These are phyloP conservation scores for Przewalskia tangutica DNA, from an alignment of 257 asterid species.

Conservation along the genomic window DNA sequence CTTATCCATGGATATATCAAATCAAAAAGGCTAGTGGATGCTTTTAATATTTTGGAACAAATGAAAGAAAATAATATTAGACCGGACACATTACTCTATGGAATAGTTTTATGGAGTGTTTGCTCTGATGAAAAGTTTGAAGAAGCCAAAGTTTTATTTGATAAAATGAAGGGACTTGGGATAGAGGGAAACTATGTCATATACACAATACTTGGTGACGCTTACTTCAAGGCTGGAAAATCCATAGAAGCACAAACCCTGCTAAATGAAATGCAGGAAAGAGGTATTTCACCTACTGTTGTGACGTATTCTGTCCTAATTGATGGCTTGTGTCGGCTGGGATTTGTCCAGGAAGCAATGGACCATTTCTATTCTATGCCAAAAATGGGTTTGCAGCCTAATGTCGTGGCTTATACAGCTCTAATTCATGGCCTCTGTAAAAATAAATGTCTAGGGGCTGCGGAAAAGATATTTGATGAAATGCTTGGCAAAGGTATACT, in stretches of 20 bases:
- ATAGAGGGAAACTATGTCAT: conserved; percentile 46
- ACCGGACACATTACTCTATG: conserved; percentile 55
- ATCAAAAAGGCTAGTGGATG: conserved; percentile 52
- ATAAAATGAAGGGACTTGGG: conserved; percentile 57
- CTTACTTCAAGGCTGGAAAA: conserved; percentile 72
- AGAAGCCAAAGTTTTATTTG: conserved; percentile 46
- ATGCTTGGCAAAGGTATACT: conserved; percentile 52
- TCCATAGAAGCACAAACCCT: conserved; percentile 47
- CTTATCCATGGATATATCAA: conserved; percentile 72
- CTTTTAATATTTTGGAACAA: conserved; percentile 40
- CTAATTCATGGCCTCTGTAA: conserved; percentile 67
- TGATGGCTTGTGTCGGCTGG: conserved; percentile 68
- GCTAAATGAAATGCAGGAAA: conserved; percentile 59
- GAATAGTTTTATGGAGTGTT: conserved; percentile 78
- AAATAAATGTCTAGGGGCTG: conserved; percentile 42
- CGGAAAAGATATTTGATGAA: conserved; percentile 50
- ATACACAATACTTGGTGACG: conserved; percentile 60
- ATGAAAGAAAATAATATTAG: conserved; percentile 49
- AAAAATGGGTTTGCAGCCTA: conserved; percentile 50
- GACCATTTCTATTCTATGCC: conserved; percentile 40
- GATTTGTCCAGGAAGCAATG: conserved; percentile 59
- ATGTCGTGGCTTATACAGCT: conserved; percentile 60
- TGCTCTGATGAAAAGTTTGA: conserved; percentile 56
- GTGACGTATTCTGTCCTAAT: conserved; percentile 56
- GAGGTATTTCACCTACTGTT: conserved; percentile 44